These are phyloP conservation scores for Porogramme epimiltina DNA, from an alignment of 1,284 basidiomycete genomes.

Conservation along the genomic window DNA sequence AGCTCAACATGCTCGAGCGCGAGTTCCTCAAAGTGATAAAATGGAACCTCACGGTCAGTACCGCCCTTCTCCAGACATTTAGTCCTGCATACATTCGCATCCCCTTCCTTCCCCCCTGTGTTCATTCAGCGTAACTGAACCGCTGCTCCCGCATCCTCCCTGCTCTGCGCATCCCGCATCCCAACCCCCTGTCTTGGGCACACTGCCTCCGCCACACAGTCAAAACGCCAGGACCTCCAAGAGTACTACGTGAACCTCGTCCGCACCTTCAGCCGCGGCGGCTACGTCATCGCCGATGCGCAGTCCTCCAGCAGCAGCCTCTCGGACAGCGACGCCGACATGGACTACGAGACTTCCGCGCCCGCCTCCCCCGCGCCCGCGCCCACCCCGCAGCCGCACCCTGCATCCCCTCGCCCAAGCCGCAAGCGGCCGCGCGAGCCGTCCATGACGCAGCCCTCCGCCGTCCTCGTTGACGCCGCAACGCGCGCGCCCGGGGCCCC, in stretches of 20 bases:
- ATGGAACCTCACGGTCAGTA: constrained; percentile 89
- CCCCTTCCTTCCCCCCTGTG: too few species aligned
- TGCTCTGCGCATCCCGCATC: background rate
- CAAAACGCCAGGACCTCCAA: constrained; percentile 78
- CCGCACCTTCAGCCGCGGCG: constrained; percentile 67
- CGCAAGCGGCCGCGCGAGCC: constrained; percentile 38
- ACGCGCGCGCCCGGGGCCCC: constrained; percentile 47
- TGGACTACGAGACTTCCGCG: constrained; percentile 58
- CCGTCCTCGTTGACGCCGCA: constrained; percentile 56
- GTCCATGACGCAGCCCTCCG: constrained; percentile 35
- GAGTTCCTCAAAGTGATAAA: constrained; percentile 90
- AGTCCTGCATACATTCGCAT: constrained; percentile 1
- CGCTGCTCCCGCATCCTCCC: background rate
- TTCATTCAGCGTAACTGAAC: too few species aligned
- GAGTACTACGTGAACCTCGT: constrained; percentile 86
- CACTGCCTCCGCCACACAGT: constrained; percentile 43
- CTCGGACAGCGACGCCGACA: constrained; percentile 53
- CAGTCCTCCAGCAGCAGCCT: constrained; percentile 40
- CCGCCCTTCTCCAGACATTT: constrained; percentile 1
- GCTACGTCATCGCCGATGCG: constrained; percentile 55
- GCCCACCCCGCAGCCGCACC: constrained; percentile 3
- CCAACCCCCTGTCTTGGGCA: background rate
- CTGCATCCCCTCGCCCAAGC: too few species aligned
- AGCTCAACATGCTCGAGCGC: constrained; percentile 90
- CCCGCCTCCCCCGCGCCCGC: constrained; percentile 47